Evolutionary conservation across 495 filamentous ascomycete species (phyloP), one percentile per base, ranked within the genome.

Genomic region (Tuber calosporum): DNA sequence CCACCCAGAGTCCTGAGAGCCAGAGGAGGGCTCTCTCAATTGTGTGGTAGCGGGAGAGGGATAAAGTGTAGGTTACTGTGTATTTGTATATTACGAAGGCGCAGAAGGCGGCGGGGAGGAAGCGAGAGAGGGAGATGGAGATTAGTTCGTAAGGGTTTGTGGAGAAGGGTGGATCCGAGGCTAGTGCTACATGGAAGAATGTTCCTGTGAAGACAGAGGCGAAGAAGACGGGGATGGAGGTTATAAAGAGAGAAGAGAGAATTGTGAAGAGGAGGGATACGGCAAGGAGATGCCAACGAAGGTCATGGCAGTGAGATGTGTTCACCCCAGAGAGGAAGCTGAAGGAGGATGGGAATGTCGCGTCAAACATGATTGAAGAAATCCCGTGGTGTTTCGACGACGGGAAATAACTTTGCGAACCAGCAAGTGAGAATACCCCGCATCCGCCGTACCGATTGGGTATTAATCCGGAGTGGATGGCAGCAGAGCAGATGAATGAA

Each of bases 401-500:
- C 68, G 86, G 83, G 79, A 87, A 96, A 58, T 87, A 84, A 73
- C 87, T 85, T 70, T 89, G 87, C 40, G 87, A 84, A 40, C 93
- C 93, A n/a, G 90, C 83, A 22, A 93, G 84, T 68, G 85, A 85
- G 38, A 89, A 86, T 22, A 93, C 88, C 68, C 92, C 93, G 75
- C 93, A 96, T 4, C 93, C 93, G 34, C 93, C 93, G 15, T 84
- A 84, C 0, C 85, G 81, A 75, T 93, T 86, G 20, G 87, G 87
- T 70, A 93, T 87, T 62, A 92, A 78, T 17, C 93, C 92, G 0
- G 90, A 86, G 80, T 96, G 93, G 48, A 96, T 90, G 9, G 92
- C 92, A 17, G 92, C 84, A 67, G 89, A 88, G 80, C 93, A 96
- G 72, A 95, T 88, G 77, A 92, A 92, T 30, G 92, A 94, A 79